These are phyloP conservation scores for Phaeosphaeriaceae sp. DNA, from an alignment of 2,329 filamentous ascomycete species.

Conservation along the genomic window DNA sequence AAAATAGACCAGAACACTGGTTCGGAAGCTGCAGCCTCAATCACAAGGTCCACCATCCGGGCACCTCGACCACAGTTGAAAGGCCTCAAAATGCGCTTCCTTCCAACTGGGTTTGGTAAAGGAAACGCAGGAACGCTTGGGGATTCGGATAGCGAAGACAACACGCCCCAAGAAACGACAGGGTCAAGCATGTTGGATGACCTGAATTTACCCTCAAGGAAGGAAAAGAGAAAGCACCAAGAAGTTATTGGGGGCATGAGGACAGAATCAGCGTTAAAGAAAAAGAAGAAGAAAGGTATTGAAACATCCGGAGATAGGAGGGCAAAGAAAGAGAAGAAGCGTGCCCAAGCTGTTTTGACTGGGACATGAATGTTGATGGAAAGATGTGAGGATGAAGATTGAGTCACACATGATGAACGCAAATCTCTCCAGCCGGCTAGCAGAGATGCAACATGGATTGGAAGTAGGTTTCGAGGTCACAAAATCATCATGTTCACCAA, in stretches of 20 bases:
- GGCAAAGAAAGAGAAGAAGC: constrained; percentile 46
- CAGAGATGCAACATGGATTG: too few species aligned
- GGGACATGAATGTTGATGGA: constrained; percentile 19
- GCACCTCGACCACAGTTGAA: constrained; percentile 69
- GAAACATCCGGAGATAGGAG: constrained; percentile 50
- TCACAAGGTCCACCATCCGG: constrained; percentile 58
- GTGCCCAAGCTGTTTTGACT: constrained; percentile 27
- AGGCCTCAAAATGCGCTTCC: constrained; percentile 70
- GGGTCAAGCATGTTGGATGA: constrained; percentile 33
- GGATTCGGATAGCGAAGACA: constrained; percentile 51
- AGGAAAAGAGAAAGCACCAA: constrained; percentile 51
- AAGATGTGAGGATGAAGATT: not conserved
- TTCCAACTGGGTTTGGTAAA: constrained; percentile 66
- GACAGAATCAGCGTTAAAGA: constrained; percentile 44
- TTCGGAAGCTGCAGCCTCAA: constrained; percentile 49
- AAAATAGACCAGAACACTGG: constrained; percentile 51
- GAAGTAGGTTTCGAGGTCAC: too few species aligned
- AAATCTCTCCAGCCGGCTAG: not conserved
- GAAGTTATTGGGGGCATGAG: constrained; percentile 37
- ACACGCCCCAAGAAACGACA: constrained; percentile 42
- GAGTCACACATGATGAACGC: not conserved
- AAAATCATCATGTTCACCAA: too few species aligned
- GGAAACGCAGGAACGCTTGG: constrained; percentile 53
- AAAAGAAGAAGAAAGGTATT: constrained; percentile 48
- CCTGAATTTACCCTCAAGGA: constrained; percentile 27